Evolutionary conservation across 2,329 filamentous ascomycete genomes (phyloP), one percentile per base, ranked within the genome.

Genomic region (Arachnomyces sp.): DNA sequence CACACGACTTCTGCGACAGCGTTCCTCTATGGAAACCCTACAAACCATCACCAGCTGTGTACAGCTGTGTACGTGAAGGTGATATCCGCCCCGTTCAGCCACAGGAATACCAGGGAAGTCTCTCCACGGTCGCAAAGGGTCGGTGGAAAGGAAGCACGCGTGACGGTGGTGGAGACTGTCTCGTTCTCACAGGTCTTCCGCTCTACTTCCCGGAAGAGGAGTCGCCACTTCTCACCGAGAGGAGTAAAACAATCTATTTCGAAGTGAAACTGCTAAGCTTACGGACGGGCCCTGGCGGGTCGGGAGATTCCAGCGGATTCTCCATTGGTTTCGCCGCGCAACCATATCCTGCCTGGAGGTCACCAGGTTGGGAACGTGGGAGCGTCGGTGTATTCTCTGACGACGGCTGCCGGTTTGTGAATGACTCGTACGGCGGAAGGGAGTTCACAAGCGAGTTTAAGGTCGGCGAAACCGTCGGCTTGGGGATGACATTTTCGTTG

Each of bases 361-460:
- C 79, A 6, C 78, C 78, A 0, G 78, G 78, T 1, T 81, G 77
- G 78, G 74, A 82, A 51, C 67, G 78, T 33, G 77, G 71, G 2
- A 76, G 74, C 44, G 54, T 81, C 2, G 78, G 68, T 1, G 72
- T 82, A 5, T 78, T 81, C 49, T 72, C 74, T 4, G 78, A 82
- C 50, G 78, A 82, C 52, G 78, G 78, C 1, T 68, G 75, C 18
- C 68, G 74, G 30, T 82, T 80, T 48, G 72, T 81, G 25, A 79
- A 81, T 53, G 74, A 82, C 51, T 70, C 71, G 1, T 75, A 65
- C 56, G 78, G 78, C 8, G 78, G 78, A 1, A 63, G 65, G 15
- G 73, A 77, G 42, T 81, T 81, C 46, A 75, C 74, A 0, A 55
- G 53, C 7, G 55, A 71, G 1, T 77, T 81, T 49, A 52, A 61